Base-by-base conservation (phyloP, 768 basidiomycete genomes). In the Auriscalpium microsporum region DNA sequence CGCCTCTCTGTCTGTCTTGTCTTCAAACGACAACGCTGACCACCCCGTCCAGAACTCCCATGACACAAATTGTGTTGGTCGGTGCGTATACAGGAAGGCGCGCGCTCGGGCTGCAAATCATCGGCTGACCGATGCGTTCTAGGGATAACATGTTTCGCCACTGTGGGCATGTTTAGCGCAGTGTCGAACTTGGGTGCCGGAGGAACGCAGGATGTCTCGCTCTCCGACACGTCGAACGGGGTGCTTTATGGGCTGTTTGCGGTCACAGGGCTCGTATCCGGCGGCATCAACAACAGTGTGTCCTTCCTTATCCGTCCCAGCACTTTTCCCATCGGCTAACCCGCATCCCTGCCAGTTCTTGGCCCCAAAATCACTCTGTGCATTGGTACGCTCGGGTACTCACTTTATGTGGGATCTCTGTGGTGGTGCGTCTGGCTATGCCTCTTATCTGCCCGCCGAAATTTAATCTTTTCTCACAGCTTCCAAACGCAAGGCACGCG, bases 341-440 rank as follows among this genome's bases (percentile, higher is more conserved):
- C 28, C 38, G 21, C 13, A 4, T 48, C 35, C 14, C 44, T 35
- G 34, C 21, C 55, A 72, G 67, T 74, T 8, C 72, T 82, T n/a
- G 80, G 80, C 2, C 73, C 78, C 23, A 71, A 73, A 14, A 55
- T 73, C 10, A 80, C 81, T 0, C 70, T 82, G 17, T 72, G 72
- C 62, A 42, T 81, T 55, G 81, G 80, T 6, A 74, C 78, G 2
- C 71, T 71, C 51, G 81, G 80, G 45, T 82, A 82, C 57, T 71
- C 75, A 1, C 63, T 79, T 49, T 79, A 80, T 56, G 70, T 79
- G 35, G 74, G 78, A 11, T 64, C 78, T 0, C 71, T 71, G 52
- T 71, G 77, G 77, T 78, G 70, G 69, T 70, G 55, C 28, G 70
- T 65, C 36, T 16, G 38, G 10, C 28, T 42, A 21, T 33, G 40